Evolutionary conservation across 805 yeast species (phyloP), one percentile per base, ranked within the genome.

Genomic region (Kluyveromyces siamensis): DNA sequence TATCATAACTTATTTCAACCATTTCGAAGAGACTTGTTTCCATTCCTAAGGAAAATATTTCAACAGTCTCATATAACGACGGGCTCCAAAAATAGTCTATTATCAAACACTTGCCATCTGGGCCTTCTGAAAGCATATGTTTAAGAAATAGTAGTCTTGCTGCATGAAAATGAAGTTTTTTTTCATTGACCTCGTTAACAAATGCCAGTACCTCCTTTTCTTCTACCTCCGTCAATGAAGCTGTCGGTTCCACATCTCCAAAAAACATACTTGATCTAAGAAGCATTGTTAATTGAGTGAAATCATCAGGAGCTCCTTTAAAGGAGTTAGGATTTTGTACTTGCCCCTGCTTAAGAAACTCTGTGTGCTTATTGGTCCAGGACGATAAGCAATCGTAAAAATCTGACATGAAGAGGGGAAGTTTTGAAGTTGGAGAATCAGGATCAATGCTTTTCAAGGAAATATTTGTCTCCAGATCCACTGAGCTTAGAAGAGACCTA

Each of bases 51-150:
- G 66, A 46, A 4, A 66, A 47, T 52, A 61, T 61, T 46, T 58
- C 62, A 0, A 77, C 59, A 2, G 62, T 62, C 6, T 63, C 58
- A 27, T 59, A 62, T 7, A 78, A 58, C 2, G 60, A 53, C 0
- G 57, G 51, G 11, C 69, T 66, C 79, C 82, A 74, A 9, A 54
- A 44, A 7, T 68, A 66, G 33, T 72, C 70, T 6, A 65, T 54
- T 0, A 78, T 51, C 0, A 67, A 57, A n/a, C 49, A 48, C 5
- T 45, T 46, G 2, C 50, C 48, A 16, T 54, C 55, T 4, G 44
- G 41, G 8, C 46, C 14, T 3, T 25, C 25, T 1, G 59, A 45
- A 2, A 69, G 48, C 4, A 70, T 45, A 1, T 36, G 38, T 7
- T 57, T 30, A 2, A 75, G 41, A 2, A 74, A 49, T 16, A 54